Evolutionary conservation across 2,329 filamentous ascomycete genomes (phyloP), one percentile per base, ranked within the genome.

Genomic region (Fusarium palustre): DNA sequence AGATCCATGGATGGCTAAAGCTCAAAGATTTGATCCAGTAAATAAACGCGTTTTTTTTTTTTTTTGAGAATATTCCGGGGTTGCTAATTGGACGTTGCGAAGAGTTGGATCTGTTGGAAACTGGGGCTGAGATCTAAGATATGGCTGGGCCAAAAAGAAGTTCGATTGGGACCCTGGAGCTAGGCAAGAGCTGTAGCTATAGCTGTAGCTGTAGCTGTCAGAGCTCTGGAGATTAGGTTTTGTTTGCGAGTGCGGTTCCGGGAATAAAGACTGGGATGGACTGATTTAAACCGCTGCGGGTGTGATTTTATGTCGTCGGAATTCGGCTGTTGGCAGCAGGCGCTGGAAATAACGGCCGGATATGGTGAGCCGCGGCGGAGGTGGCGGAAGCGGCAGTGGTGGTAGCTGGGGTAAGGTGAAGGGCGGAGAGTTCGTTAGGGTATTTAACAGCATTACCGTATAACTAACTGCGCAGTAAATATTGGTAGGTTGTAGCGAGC

Each of bases 281-380:
- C 59, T 38, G 64, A 65, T 49, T 46, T 46, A 61, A 48, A 53
- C 30, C 39, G 54, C 54, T 52, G 31, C 49, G 54, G 58, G 49
- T 47, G 46, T 54, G 55, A 49, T 55, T 52, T 60, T 70, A 55
- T 64, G 53, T 61, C 24, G 55, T 61, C 60, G 65, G 69, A 55
- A 62, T 54, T 70, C 69, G 69, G 69, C 66, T 73, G 72, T 69
- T 59, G 62, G n/a, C 43, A 45, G 60, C 64, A 59, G 59, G 59
- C 69, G 71, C 74, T 77, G 77, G 77, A 62, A 77, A 77, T 76
- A 76, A 77, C 50, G 54, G 48, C 57, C 65, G 66, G 71, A 64
- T 64, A 66, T 66, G 57, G 56, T 64, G 59, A 65, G 54, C 46
- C 60, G 62, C 60, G 64, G 55, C 39, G 62, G 58, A 56, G 47